Percentiles rank a stretch among this genome's conserved stretches.
Conservation (phyloP, 169 alveolate species). For the Plasmodium yoelii region DNA sequence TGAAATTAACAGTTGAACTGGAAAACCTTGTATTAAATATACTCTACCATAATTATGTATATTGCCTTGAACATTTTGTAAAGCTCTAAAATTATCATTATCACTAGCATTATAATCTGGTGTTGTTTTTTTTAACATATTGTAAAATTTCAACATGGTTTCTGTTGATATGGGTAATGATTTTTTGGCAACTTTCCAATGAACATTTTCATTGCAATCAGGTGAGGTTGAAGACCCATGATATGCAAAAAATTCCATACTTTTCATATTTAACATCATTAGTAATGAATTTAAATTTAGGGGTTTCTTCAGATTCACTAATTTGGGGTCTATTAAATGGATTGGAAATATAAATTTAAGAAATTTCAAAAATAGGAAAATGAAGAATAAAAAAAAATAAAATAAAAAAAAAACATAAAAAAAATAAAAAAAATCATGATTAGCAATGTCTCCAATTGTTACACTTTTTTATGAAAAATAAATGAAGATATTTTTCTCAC, state of each 20-base stretch:
- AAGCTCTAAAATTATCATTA: constrained; percentile 81
- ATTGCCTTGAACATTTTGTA: constrained; percentile 85
- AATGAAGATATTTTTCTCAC: constrained; percentile 5
- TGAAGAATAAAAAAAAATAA: no score
- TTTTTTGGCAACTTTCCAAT: constrained; percentile 90
- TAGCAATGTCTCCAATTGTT: constrained; percentile 29
- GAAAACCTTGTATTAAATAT: constrained; percentile 86
- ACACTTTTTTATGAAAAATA: constrained; percentile 6
- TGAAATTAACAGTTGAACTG: constrained; percentile 86
- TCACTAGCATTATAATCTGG: constrained; percentile 63
- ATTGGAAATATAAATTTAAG: background rate
- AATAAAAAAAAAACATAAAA: no score
- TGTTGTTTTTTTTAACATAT: constrained; percentile 84
- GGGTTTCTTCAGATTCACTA: constrained; percentile 81
- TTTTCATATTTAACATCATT: constrained; percentile 88
- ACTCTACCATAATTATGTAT: constrained; percentile 84
- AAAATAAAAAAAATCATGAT: background rate
- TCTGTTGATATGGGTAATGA: constrained; percentile 90
- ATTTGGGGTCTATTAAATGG: constrained; percentile 69
- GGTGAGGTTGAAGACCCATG: constrained; percentile 89
- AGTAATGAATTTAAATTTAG: constrained; percentile 85
- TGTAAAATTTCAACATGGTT: constrained; percentile 86
- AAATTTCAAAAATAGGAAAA: background rate
- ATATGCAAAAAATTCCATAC: constrained; percentile 86
- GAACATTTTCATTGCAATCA: constrained; percentile 87